phyloP scores from a whole-genome alignment of 345 rosid genomes.

The Sonneratia alba region DNA sequence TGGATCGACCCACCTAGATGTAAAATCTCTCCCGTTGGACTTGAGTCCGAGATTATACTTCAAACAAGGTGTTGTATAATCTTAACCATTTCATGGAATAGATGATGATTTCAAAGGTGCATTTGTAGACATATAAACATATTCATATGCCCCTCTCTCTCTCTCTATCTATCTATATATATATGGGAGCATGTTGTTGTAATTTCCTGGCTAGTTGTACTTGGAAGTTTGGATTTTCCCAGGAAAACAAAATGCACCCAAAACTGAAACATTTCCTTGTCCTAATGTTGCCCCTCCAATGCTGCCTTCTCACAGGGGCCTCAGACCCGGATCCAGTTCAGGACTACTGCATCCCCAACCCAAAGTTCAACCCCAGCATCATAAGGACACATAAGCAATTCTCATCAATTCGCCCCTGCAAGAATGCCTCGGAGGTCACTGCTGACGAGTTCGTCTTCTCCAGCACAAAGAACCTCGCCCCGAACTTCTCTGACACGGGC shows the following conservation, averaged over 20 bases:
- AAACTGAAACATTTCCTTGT: not conserved
- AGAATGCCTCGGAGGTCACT: conserved; percentile 13
- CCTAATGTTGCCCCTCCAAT: conserved; percentile 1
- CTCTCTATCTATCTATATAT: too few relatives aligned
- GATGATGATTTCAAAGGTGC: not conserved
- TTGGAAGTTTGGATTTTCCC: not conserved
- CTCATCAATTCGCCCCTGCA: conserved; percentile 7
- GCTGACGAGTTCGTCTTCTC: conserved; percentile 15
- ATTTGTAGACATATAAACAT: not conserved
- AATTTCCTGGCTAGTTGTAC: not conserved
- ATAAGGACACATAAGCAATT: not conserved
- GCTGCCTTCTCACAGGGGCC: conserved; percentile 5
- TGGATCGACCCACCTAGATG: too few relatives aligned
- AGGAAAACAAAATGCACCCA: conserved; percentile 4
- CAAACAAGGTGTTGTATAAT: not conserved
- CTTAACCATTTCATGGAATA: not conserved
- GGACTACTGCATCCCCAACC: conserved; percentile 13
- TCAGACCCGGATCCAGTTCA: conserved; percentile 17
- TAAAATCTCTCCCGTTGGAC: too few relatives aligned
- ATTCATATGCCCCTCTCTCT: too few relatives aligned
- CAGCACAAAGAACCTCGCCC: conserved; percentile 3
- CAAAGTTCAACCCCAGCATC: conserved; percentile 1
- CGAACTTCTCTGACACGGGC: conserved; percentile 13
- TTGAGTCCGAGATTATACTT: too few relatives aligned
- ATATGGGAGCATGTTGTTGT: not conserved